These are phyloP conservation scores for Fraxinus paxiana DNA, from an alignment of 305 asterid genomes.

Conservation along the genomic window DNA sequence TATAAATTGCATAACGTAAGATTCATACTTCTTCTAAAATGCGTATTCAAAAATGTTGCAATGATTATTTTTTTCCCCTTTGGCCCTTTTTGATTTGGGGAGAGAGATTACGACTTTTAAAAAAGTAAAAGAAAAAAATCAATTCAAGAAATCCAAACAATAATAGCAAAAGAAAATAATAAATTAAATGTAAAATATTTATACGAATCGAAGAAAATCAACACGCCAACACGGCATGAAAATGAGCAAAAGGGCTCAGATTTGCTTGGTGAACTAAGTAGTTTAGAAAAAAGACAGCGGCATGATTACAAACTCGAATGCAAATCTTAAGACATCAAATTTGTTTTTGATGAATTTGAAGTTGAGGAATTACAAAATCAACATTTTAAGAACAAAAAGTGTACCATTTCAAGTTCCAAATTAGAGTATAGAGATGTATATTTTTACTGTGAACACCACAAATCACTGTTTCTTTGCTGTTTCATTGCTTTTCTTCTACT, in stretches of 20 bases:
- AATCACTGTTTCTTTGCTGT: neutral
- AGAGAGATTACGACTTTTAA: neutral
- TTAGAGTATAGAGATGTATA: neutral
- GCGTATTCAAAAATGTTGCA: neutral
- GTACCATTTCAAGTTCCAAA: neutral
- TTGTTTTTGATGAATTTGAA: neutral
- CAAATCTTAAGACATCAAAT: neutral
- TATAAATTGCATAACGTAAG: neutral
- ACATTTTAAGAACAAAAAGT: neutral
- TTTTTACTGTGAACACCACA: neutral
- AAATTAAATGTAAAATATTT: neutral
- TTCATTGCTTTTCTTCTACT: slow-evolving; percentile 50
- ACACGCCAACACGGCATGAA: neutral
- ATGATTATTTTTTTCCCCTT: neutral
- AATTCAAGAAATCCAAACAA: neutral
- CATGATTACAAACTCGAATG: neutral
- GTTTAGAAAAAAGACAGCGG: neutral
- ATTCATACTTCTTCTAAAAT: neutral
- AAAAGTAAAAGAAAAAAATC: too few relatives aligned
- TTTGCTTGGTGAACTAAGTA: neutral
- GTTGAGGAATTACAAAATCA: neutral
- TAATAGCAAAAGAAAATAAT: too few relatives aligned
- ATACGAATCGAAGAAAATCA: neutral
- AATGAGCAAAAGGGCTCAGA: neutral
- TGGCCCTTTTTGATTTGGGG: neutral